Percentiles rank a stretch among this genome's conserved stretches.
These are phyloP conservation scores for Pyronema domesticum DNA, from an alignment of 495 filamentous ascomycete genomes.

Conservation along the genomic window DNA sequence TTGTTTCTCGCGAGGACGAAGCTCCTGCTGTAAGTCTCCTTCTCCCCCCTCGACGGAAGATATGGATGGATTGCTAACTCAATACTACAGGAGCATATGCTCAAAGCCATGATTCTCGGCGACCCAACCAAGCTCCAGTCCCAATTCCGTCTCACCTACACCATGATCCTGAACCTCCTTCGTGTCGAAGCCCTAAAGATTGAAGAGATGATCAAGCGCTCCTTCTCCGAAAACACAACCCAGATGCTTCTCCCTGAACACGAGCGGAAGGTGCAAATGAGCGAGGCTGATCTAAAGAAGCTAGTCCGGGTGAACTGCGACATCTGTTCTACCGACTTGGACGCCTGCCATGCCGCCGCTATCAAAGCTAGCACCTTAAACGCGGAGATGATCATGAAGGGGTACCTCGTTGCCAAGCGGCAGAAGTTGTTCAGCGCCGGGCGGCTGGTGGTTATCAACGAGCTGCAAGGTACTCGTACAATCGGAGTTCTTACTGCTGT, in stretches of 20 bases:
- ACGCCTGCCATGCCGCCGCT: constrained; percentile 57
- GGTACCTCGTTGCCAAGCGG: constrained; percentile 58
- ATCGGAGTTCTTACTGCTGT: constrained; percentile 18
- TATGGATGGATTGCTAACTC: neutral
- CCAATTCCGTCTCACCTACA: constrained; percentile 94
- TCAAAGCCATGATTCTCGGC: constrained; percentile 88
- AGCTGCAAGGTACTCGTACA: constrained; percentile 15
- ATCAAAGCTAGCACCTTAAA: constrained; percentile 61
- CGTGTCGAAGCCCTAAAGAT: constrained; percentile 95
- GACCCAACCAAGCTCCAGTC: constrained; percentile 88
- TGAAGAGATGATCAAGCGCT: constrained; percentile 99
- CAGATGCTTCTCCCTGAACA: constrained; percentile 88
- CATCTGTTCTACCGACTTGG: constrained; percentile 64
- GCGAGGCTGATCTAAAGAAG: constrained; percentile 75
- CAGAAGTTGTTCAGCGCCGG: constrained; percentile 56
- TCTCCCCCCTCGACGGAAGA: neutral
- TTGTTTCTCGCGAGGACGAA: constrained; percentile 65
- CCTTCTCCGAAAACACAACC: constrained; percentile 97
- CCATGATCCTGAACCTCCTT: constrained; percentile 94
- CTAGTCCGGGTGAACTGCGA: constrained; percentile 71
- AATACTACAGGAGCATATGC: constrained; percentile 31
- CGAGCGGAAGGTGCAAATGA: constrained; percentile 82
- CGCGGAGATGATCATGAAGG: constrained; percentile 49
- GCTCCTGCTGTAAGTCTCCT: constrained; percentile 49
- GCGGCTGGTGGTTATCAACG: constrained; percentile 46